phyloP scores from a whole-genome alignment of 768 basidiomycete genomes.

The Amanita inopinata region DNA sequence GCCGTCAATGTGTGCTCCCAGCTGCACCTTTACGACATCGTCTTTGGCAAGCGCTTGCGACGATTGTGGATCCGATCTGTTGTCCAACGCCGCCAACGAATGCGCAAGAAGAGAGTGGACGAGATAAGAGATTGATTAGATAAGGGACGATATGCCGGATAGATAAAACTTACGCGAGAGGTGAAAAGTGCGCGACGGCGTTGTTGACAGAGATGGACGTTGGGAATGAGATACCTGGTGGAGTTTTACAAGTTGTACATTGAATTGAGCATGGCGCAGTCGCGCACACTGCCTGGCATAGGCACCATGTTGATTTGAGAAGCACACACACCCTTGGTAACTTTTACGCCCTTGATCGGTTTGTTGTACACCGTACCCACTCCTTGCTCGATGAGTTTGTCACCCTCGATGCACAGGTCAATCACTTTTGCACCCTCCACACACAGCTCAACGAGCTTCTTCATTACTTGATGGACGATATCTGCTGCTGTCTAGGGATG shows the following conservation, averaged over 20 bases:
- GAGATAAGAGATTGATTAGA: slow-evolving; percentile 9
- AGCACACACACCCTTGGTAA: slow-evolving; percentile 62
- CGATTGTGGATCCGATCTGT: slow-evolving; percentile 67
- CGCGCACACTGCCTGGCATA: slow-evolving; percentile 1
- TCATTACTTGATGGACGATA: slow-evolving; percentile 76
- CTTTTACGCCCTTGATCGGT: slow-evolving; percentile 77
- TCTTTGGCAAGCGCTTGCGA: slow-evolving; percentile 62
- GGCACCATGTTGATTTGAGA: slow-evolving; percentile 4
- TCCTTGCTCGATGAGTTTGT: slow-evolving; percentile 85
- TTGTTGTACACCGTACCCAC: slow-evolving; percentile 87
- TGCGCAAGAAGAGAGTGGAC: slow-evolving; percentile 10
- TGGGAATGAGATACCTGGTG: slow-evolving; percentile 83
- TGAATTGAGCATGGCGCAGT: neutral
- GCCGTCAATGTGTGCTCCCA: slow-evolving; percentile 97
- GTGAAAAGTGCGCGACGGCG: slow-evolving; percentile 91
- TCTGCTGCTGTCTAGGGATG: slow-evolving; percentile 72
- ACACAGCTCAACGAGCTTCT: slow-evolving; percentile 69
- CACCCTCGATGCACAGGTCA: slow-evolving; percentile 89
- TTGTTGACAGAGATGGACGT: slow-evolving; percentile 94
- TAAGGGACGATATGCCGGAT: slow-evolving; percentile 18
- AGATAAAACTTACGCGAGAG: slow-evolving; percentile 63
- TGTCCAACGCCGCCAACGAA: slow-evolving; percentile 3
- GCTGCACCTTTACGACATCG: slow-evolving; percentile 92
- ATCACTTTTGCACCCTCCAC: slow-evolving; percentile 80
- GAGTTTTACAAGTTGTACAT: slow-evolving; percentile 4